Base-by-base conservation (phyloP, 495 filamentous ascomycete genomes). In the Aspergillus indologenus region DNA sequence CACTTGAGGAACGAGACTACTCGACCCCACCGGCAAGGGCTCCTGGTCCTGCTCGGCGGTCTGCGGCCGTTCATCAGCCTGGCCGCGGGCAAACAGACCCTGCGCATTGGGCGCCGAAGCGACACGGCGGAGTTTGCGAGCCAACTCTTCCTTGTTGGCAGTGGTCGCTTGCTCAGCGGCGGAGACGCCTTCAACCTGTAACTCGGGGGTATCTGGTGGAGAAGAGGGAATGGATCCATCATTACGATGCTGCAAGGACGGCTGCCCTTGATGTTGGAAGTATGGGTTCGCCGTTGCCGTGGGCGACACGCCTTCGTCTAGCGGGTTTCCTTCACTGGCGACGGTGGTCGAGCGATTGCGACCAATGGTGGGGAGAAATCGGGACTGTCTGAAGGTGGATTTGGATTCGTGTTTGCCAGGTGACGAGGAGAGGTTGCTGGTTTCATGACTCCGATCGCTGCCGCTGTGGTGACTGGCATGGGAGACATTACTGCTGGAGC, bases 41-140 rank as follows among this genome's bases (percentile, higher is more conserved):
- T 92, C 87, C 66, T 95, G 92, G 59, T 85, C 85, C 47, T 91
- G 76, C 64, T 94, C 87, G 51, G 89, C 90, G 21, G 91, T 93
- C 62, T 84, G 86, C 50, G 90, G 90, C 54, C 90, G 82, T 43
- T 89, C 87, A 52, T 76, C 80, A 11, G 75, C 74, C 68, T 89
- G 86, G 22, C 78, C 78, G 50, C 83, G 83, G 55, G 79, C 80
- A 68, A 98, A 98, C 6, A 98, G 77, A 14, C 93, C 94, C 67
- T 98, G 94, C 9, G 94, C 91, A 80, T 98, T 98, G 15, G 94
- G 94, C 47, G 94, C 94, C 60, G 92, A 96, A 20, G 94, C 94
- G 42, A 98, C 95, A 67, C 94, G 83, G 63, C 94, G 84, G 64
- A 98, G 73, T 65, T 96, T 97, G 62, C 94, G 81, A 40, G 93